Percentiles rank a stretch among this genome's conserved stretches.
These are phyloP conservation scores for Sporothrix luriei DNA, from an alignment of 2,329 filamentous ascomycete species.

Conservation along the genomic window DNA sequence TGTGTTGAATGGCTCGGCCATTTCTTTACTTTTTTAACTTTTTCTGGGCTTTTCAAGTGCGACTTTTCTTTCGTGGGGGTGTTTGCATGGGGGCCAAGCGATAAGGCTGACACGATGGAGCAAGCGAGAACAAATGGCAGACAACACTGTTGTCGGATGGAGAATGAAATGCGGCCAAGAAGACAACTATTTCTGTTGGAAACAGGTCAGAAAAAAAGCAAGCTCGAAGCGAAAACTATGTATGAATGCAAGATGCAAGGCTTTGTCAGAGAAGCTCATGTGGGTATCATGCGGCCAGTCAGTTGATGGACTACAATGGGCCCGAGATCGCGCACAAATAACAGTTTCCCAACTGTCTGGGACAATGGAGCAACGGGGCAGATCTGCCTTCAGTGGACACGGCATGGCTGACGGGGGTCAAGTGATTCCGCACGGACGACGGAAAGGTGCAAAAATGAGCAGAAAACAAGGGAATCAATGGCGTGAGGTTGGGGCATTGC, in stretches of 20 bases:
- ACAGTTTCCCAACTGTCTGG: constrained; percentile 3
- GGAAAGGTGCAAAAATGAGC: background rate
- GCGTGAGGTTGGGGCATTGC: background rate
- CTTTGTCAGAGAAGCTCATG: constrained; percentile 12
- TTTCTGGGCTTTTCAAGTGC: background rate
- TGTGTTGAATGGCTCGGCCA: constrained; percentile 43
- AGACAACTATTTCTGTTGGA: background rate
- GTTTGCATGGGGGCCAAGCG: background rate
- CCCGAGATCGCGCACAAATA: background rate
- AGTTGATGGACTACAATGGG: background rate
- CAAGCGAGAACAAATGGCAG: background rate
- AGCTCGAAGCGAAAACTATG: background rate
- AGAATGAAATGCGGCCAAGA: background rate
- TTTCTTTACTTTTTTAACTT: no score
- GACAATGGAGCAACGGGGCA: constrained; percentile 12
- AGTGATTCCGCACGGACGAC: constrained; percentile 19
- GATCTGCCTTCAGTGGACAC: constrained; percentile 11
- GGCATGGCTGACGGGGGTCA: constrained; percentile 21
- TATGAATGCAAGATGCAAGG: constrained; percentile 14
- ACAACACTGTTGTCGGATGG: background rate
- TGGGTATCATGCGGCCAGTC: constrained; percentile 15
- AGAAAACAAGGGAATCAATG: background rate
- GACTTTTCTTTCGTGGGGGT: background rate
- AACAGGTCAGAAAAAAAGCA: background rate
- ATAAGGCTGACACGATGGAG: background rate